A percentile compares a stretch with the other conserved stretches of the same genome.
These are phyloP conservation scores for Cytospora paraplurivora DNA, from an alignment of 2,329 filamentous ascomycete genomes.

Conservation along the genomic window DNA sequence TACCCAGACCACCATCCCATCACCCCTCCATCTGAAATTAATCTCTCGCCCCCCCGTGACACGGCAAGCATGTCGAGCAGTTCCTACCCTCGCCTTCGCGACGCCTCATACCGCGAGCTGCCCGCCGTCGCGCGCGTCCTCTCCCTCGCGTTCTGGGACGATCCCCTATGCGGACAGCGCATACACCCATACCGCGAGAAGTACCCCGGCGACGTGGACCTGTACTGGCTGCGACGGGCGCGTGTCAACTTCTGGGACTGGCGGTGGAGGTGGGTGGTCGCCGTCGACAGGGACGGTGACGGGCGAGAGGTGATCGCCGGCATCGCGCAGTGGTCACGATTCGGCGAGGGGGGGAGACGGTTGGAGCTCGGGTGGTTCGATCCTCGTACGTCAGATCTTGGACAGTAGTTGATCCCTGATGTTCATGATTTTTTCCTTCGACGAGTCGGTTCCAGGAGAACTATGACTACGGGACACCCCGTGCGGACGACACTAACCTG, in stretches of 20 bases:
- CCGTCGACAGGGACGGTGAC: conserved; percentile 29
- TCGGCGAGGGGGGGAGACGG: conserved; percentile 30
- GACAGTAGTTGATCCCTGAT: neutral
- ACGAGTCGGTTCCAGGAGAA: neutral
- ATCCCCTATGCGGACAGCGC: conserved; percentile 39
- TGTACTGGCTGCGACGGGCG: conserved; percentile 37
- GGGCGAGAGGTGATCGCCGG: conserved; percentile 32
- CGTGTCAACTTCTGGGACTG: conserved; percentile 37
- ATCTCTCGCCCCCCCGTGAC: neutral
- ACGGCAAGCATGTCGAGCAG: neutral
- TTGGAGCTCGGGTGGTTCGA: conserved; percentile 29
- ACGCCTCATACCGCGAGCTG: conserved; percentile 33
- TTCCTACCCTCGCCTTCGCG: conserved; percentile 22
- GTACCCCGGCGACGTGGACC: conserved; percentile 37
- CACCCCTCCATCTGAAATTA: no score
- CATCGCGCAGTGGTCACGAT: conserved; percentile 33
- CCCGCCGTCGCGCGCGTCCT: conserved; percentile 36
- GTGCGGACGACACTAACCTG: neutral
- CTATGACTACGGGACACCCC: neutral
- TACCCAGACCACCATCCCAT: no score
- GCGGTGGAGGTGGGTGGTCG: conserved; percentile 35
- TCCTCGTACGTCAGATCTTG: conserved; percentile 29
- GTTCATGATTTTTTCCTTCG: neutral
- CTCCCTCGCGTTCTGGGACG: conserved; percentile 39
- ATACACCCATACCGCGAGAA: conserved; percentile 40